These are phyloP conservation scores for Salix koriyanagi DNA, from an alignment of 345 rosid species.

Conservation along the genomic window DNA sequence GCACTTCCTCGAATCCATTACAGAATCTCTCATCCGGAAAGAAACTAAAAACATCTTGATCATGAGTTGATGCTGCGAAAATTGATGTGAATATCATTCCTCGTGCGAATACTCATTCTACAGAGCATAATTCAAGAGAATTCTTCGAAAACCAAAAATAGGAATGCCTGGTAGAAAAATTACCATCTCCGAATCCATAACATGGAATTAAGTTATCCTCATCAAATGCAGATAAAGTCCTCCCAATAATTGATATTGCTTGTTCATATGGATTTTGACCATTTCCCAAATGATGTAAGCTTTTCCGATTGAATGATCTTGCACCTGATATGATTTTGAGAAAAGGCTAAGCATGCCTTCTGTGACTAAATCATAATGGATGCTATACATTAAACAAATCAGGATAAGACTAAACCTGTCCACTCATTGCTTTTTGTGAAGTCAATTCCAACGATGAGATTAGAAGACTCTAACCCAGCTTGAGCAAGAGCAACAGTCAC, in stretches of 20 bases:
- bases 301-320: conserved; percentile 58
- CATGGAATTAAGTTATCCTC: conserved; percentile 85
- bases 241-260: conserved; percentile 74
- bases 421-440: conserved; percentile 97
- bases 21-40: conserved; percentile 55
- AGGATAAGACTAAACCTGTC: conserved; percentile 55
- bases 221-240: conserved; percentile 68
- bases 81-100: background rate
- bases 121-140: background rate
- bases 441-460: conserved; percentile 88
- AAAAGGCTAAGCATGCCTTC: conserved; percentile 4
- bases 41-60: conserved; percentile 90
- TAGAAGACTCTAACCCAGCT: conserved; percentile 93
- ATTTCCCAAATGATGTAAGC: conserved; percentile 63
- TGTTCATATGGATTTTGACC: conserved; percentile 71
- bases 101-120: background rate
- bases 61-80: conserved; percentile 77
- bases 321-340: conserved; percentile 41
- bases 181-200: conserved; percentile 79
- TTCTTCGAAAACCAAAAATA: background rate
- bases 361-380: conserved; percentile 2
- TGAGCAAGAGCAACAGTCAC: conserved; percentile 76
- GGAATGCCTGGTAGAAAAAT: background rate
- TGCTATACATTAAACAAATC: background rate
- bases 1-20: conserved; percentile 86